These are phyloP conservation scores for Penicillium rolfsii DNA, from an alignment of 2,329 filamentous ascomycete species.

Conservation along the genomic window DNA sequence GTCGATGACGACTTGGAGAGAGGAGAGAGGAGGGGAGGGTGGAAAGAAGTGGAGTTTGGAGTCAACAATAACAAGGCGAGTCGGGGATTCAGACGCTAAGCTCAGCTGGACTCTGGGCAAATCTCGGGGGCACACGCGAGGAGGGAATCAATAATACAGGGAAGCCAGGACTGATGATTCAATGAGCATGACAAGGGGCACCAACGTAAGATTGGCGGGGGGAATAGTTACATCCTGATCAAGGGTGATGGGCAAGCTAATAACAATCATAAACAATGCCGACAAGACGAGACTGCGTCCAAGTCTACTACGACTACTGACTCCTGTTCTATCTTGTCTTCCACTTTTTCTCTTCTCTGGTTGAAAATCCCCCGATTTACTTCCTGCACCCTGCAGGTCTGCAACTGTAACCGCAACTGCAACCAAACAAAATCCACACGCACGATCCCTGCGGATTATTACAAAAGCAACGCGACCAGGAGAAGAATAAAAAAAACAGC, in stretches of 20 bases:
- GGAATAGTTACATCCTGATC: background rate
- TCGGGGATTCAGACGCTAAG: conserved; percentile 23
- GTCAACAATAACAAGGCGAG: conserved; percentile 25
- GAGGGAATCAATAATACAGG: conserved; percentile 24
- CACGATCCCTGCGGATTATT: conserved; percentile 20
- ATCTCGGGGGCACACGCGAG: conserved; percentile 23
- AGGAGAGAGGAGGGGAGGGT: conserved; percentile 4
- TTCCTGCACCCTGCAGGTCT: background rate
- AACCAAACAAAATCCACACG: conserved; percentile 2
- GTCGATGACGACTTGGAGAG: conserved; percentile 9
- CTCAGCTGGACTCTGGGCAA: conserved; percentile 20
- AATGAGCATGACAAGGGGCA: background rate
- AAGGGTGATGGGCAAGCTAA: background rate
- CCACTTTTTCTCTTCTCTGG: background rate
- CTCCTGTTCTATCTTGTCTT: background rate
- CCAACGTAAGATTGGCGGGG: background rate
- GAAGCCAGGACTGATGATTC: background rate
- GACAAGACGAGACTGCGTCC: background rate
- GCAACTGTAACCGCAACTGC: background rate
- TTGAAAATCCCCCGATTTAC: conserved; percentile 1
- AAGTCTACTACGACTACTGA: background rate
- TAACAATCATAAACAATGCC: background rate
- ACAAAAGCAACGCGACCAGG: conserved; percentile 8
- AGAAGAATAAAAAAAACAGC: conserved; percentile 2
- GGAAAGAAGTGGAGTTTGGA: conserved; percentile 21